Evolutionary conservation across 129 eudicot genomes (phyloP).

Genomic region (Gnaphalium uliginosum): DNA sequence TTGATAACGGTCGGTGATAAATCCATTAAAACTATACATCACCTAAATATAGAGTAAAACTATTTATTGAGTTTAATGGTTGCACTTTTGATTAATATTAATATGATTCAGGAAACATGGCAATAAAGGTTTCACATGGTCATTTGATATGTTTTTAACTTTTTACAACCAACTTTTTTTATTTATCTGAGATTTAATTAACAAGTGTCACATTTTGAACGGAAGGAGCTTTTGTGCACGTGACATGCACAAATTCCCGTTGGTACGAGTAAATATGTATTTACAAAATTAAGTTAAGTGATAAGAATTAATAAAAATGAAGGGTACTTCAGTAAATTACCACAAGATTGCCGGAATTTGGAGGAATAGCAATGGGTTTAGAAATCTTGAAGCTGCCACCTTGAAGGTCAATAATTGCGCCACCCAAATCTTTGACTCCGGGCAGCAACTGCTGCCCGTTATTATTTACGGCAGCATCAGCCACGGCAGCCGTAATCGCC

Average conservation of each 20-base stretch:
- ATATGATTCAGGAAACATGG: not conserved
- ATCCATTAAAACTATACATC: no score
- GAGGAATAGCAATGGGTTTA: conserved; percentile 50
- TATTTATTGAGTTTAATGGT: not conserved
- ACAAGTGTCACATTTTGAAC: conserved; percentile 17
- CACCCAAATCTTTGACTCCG: conserved; percentile 65
- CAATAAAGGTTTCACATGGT: conserved; percentile 7
- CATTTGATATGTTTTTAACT: not conserved
- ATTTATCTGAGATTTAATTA: not conserved
- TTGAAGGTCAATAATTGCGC: conserved; percentile 62
- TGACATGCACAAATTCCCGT: conserved; percentile 17
- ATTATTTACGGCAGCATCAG: conserved; percentile 41
- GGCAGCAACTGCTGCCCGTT: conserved; percentile 58
- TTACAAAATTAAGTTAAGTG: not conserved
- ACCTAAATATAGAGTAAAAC: not conserved
- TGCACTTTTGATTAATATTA: not conserved
- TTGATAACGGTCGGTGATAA: no score
- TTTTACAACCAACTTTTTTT: no score
- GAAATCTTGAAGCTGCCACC: conserved; percentile 60
- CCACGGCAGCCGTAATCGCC: conserved; percentile 51
- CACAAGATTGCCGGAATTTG: conserved; percentile 65
- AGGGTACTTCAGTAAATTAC: conserved; percentile 35
- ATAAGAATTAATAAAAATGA: not conserved
- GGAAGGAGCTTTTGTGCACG: conserved; percentile 22
- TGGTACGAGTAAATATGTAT: conserved; percentile 14